phyloP scores from a whole-genome alignment of 179 eudicot genomes.

The Camellia oleifera region DNA sequence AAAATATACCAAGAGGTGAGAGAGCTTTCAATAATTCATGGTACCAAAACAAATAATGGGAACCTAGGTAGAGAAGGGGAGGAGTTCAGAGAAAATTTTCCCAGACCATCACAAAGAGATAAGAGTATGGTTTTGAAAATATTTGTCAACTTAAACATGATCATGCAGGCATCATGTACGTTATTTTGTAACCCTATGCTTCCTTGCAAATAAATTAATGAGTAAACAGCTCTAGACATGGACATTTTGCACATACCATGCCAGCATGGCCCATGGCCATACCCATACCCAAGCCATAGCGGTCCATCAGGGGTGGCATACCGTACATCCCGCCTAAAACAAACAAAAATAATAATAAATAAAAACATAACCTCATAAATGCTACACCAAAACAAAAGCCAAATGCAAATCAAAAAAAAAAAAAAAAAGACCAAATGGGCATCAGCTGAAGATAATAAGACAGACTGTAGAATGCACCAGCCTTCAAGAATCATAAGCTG shows the following conservation, averaged over 20 bases:
- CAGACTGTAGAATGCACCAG: not conserved
- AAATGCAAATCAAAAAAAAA: no score
- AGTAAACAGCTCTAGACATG: not conserved
- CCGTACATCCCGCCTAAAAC: conserved; percentile 82
- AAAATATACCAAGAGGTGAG: not conserved
- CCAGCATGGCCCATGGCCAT: conserved; percentile 68
- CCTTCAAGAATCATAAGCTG: not conserved
- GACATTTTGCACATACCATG: conserved; percentile 49
- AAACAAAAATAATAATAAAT: not conserved
- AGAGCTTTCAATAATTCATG: conserved; percentile 6
- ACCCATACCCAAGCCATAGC: conserved; percentile 72
- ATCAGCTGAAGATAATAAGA: not conserved
- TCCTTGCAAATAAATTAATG: not conserved
- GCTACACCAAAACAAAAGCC: not conserved
- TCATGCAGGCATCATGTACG: not conserved
- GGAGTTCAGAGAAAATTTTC: not conserved
- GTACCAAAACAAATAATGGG: not conserved
- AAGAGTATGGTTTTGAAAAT: not conserved
- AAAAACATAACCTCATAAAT: not conserved
- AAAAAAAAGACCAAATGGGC: not conserved
- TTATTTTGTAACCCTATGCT: not conserved
- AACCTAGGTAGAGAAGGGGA: not conserved
- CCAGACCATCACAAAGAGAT: not conserved
- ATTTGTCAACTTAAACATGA: not conserved
- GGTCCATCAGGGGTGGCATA: conserved; percentile 86